Base-by-base conservation (phyloP, 129 eudicot species). In the Apium graveolens region DNA sequence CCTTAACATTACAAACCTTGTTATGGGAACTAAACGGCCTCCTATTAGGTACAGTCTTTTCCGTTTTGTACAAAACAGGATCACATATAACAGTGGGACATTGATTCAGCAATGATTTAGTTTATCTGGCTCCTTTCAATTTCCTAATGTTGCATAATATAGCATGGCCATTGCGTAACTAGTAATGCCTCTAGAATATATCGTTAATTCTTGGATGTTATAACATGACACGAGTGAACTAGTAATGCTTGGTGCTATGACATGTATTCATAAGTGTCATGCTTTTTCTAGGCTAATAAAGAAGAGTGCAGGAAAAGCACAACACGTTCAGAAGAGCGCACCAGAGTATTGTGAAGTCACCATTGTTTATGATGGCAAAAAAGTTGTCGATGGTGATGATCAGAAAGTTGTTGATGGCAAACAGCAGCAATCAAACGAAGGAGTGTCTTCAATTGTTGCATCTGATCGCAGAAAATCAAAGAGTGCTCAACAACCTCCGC, bases 291-390 rank as follows among this genome's bases (percentile, higher is more conserved):
- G 98, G 91, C 81, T 84, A 63, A 55, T 87, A 72, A 82, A 86
- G 84, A 91, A 81, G 70, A 88, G 97, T 31, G 79, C 74, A 13
- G 80, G 91, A 9, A 91, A 87, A 82, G 96, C 92, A 84, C 91
- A 88, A 81, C 66, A 83, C 72, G 70, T 94, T 53, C 84, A 84
- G 75, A 91, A 89, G 81, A 83, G 83, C 74, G 97, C 93, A 70
- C 97, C 97, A 2, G 89, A 80, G 21, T 82, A 60, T 72, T 94
- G 98, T 76, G 86, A 89, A 31, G 97, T 94, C 42, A 88, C 86
- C 10, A 48, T 94, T 60, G 77, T 91, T 41, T 78, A 80, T 63
- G 83, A 78, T 24, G 89, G 98, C 62, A 85, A 86, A 82, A 83
- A 82, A 71, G 77, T 83, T 7, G 74, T 43, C 27, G 73, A 55